phyloP scores from a whole-genome alignment of 257 asterid genomes.

The Paraleonurus japonicus region DNA sequence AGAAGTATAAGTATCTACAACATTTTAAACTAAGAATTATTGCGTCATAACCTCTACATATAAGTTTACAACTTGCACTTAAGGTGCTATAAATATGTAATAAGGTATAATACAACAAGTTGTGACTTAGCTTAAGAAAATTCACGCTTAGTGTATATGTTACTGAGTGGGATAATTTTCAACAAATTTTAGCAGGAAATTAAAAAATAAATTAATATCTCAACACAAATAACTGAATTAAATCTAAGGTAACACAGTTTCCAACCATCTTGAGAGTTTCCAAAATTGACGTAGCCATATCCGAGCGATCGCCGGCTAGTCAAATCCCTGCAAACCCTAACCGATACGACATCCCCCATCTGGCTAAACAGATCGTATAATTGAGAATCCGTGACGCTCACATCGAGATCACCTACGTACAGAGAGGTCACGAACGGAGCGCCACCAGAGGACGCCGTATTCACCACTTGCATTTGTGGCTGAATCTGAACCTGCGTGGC shows the following conservation, averaged over 20 bases:
- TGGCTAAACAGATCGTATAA: constrained; percentile 82
- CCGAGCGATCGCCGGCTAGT: constrained; percentile 74
- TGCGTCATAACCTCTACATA: not conserved
- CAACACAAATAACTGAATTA: not conserved
- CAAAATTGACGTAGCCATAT: constrained; percentile 87
- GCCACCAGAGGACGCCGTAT: constrained; percentile 39
- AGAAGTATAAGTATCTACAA: not conserved
- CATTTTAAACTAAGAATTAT: not conserved
- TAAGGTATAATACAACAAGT: not conserved
- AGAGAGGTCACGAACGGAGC: constrained; percentile 77
- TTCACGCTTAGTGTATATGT: not conserved
- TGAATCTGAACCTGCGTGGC: constrained; percentile 82
- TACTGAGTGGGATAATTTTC: not conserved
- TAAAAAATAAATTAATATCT: not conserved
- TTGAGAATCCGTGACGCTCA: constrained; percentile 74
- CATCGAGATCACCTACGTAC: constrained; percentile 88
- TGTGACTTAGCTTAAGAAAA: not conserved
- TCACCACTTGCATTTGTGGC: constrained; percentile 53
- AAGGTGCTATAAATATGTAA: not conserved
- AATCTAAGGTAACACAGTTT: not conserved
- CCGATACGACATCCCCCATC: constrained; percentile 88
- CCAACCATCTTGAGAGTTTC: constrained; percentile 77
- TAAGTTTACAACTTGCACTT: not conserved
- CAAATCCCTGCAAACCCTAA: constrained; percentile 90
- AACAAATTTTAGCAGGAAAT: not conserved